These are phyloP conservation scores for Wickerhamiella allomyrinae DNA, from an alignment of 805 yeast species.

Conservation along the genomic window DNA sequence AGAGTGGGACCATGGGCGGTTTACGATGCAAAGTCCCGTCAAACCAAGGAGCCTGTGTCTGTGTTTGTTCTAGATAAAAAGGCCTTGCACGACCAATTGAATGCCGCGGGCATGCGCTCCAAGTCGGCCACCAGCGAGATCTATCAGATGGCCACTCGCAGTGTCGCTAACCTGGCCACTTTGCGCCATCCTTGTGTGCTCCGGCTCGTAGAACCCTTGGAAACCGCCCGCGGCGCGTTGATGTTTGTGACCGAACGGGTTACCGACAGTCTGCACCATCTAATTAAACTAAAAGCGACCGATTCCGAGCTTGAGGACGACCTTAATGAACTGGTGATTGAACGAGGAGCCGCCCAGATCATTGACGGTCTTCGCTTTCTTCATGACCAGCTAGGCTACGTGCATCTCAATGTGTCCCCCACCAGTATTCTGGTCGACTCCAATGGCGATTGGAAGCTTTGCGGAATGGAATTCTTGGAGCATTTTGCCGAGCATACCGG, in stretches of 20 bases:
- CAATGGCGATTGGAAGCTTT: constrained; percentile 80
- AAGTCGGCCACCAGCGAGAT: constrained; percentile 38
- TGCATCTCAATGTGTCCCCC: constrained; percentile 72
- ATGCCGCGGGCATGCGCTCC: constrained; percentile 33
- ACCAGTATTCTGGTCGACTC: constrained; percentile 60
- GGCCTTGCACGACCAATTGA: constrained; percentile 44
- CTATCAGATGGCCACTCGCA: constrained; percentile 48
- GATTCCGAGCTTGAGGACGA: constrained; percentile 28
- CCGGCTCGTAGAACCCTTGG: constrained; percentile 75
- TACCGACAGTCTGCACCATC: constrained; percentile 36
- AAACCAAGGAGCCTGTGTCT: constrained; percentile 37
- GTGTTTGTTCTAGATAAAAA: constrained; percentile 81
- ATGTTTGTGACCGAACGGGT: constrained; percentile 79
- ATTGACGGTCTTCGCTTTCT: constrained; percentile 69
- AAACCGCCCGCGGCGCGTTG: constrained; percentile 65
- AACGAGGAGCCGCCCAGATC: constrained; percentile 70
- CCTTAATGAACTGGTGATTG: constrained; percentile 56
- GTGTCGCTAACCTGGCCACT: constrained; percentile 59
- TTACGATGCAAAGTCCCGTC: constrained; percentile 63
- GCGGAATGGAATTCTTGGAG: constrained; percentile 48
- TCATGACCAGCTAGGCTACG: constrained; percentile 58
- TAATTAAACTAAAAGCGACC: constrained; percentile 24
- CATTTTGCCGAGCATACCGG: constrained; percentile 37
- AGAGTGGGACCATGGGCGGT: constrained; percentile 71
- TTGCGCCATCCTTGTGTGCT: constrained; percentile 82